Base-by-base conservation (phyloP, 2,329 filamentous ascomycete species). In the Aquanectria penicillioides region DNA sequence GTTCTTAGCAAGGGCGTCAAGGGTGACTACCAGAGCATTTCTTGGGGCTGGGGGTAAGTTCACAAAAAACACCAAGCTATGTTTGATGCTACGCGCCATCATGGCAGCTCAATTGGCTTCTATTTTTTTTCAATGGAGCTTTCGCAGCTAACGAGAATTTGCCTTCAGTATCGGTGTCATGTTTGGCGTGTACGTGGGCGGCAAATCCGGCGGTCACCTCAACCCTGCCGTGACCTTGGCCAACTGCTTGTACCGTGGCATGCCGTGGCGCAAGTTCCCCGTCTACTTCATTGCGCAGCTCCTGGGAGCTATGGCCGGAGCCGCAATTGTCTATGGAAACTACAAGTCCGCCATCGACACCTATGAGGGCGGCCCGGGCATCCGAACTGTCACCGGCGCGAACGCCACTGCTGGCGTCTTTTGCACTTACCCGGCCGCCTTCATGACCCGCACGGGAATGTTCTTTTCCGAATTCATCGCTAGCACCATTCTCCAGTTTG, bases 401-500 rank as follows among this genome's bases (percentile, higher is more conserved):
- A 89, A 84, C 38, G 83, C 88, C 2, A 89, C 88, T 1, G 90
- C 87, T 0, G 88, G 85, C 2, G 86, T 93, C 63, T 92, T 92
- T 72, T 89, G 86, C 79, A 92, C 90, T 0, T 92, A 92, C 67
- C 89, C 89, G 0, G 85, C 86, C 33, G 68, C 77, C 0, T 90
- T 92, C 73, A 81, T 92, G 79, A 88, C 85, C 3, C 86, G 83
- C 46, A 84, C 86, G 0, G 86, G 83, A 43, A 86, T 89, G 75
- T 90, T 91, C 75, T 90, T 92, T 69, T 89, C 86, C 17, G 90
- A 93, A 67, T 89, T 92, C 63, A 80, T 92, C 46, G 86, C 88
- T 13, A 88, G 83, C 57, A 77, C 87, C 1, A 80, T 92, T 26
- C 76, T 92, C 20, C 89, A 91, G 83, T 90, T 92, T 68, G 80